These are phyloP conservation scores for Lolium multiflorum DNA, from an alignment of 176 grass and related monocot species.

Conservation along the genomic window DNA sequence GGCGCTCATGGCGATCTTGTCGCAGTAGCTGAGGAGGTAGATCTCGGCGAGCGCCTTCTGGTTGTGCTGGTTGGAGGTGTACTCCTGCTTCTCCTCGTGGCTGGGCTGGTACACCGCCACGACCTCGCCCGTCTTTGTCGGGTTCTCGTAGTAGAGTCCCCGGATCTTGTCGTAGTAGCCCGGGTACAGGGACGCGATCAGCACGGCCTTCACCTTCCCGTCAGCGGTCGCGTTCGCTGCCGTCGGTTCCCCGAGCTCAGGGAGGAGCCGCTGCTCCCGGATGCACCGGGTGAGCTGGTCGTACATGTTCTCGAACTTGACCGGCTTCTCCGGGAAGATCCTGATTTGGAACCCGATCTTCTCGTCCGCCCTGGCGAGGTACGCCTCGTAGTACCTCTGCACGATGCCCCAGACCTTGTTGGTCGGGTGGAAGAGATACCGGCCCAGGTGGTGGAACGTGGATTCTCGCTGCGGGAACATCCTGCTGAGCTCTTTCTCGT, in stretches of 20 bases:
- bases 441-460: constrained; percentile 79
- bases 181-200: constrained; percentile 75
- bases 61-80: constrained; percentile 84
- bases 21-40: constrained; percentile 86
- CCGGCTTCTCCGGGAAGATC: constrained; percentile 68
- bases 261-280: constrained; percentile 66
- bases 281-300: constrained; percentile 73
- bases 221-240: constrained; percentile 11
- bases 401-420: constrained; percentile 76
- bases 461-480: constrained; percentile 76
- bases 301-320: constrained; percentile 83
- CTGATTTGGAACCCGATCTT: constrained; percentile 84
- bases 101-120: constrained; percentile 88
- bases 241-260: constrained; percentile 49
- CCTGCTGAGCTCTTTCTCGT: constrained; percentile 52
- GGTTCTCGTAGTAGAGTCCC: constrained; percentile 80
- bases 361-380: constrained; percentile 71
- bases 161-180: constrained; percentile 89
- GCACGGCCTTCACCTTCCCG: constrained; percentile 67
- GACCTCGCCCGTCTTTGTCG: constrained; percentile 66
- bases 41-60: constrained; percentile 90
- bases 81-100: constrained; percentile 91
- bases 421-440: constrained; percentile 79
- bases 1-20: constrained; percentile 76
- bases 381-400: constrained; percentile 70